Percentiles rank a stretch among this genome's conserved stretches.
Evolutionary conservation across 352 stramenopile genomes (phyloP).

Genomic region (Phytopythium delawarense): DNA sequence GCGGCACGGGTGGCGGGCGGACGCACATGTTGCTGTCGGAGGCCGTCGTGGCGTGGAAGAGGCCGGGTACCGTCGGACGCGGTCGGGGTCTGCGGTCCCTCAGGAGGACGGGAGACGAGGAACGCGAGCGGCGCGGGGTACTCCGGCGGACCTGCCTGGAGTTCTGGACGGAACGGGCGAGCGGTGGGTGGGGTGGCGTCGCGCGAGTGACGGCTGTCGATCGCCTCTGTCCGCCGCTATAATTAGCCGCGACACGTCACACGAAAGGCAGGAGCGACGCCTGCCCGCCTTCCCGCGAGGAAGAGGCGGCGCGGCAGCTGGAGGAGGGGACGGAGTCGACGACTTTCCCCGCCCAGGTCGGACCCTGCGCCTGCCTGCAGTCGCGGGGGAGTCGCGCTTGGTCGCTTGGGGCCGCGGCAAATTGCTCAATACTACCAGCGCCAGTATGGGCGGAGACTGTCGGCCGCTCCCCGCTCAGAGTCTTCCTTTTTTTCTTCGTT

Average conservation of each 20-base stretch:
- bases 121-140: background rate
- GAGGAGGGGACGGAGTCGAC: too few species aligned
- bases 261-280: too few species aligned
- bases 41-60: background rate
- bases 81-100: background rate
- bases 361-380: background rate
- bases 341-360: background rate
- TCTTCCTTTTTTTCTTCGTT: slow-evolving; percentile 1
- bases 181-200: too few species aligned
- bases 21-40: slow-evolving; percentile 32
- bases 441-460: background rate
- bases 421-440: slow-evolving; percentile 4
- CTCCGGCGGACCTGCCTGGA: too few species aligned
- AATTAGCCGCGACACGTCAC: too few species aligned
- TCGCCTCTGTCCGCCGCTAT: too few species aligned
- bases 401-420: background rate
- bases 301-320: background rate
- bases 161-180: too few species aligned
- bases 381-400: background rate
- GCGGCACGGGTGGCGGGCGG: slow-evolving; percentile 24
- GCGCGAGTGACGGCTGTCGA: too few species aligned
- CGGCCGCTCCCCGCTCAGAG: background rate
- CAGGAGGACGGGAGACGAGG: background rate
- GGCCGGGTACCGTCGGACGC: background rate
- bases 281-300: background rate